Conservation (phyloP, 306 rosid genomes). For the Lathyrus oleraceus region DNA sequence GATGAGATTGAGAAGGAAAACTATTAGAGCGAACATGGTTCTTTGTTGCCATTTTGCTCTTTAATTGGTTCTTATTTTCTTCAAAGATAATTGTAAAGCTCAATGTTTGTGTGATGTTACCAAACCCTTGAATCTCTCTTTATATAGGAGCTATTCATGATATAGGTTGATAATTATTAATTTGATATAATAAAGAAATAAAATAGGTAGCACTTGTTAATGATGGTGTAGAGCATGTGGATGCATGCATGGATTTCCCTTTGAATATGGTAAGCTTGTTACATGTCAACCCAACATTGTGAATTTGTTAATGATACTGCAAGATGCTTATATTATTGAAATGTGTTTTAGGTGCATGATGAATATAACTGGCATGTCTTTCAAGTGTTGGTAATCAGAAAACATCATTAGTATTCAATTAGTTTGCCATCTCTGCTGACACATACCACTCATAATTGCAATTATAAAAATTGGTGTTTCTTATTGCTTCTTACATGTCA, state of each 20-base stretch:
- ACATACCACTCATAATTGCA: constrained; percentile 36
- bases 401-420: constrained; percentile 37
- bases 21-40: constrained; percentile 60
- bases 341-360: constrained; percentile 9
- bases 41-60: constrained; percentile 50
- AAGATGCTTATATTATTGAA: neutral
- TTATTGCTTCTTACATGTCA: too few relatives aligned
- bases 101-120: constrained; percentile 24
- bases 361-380: constrained; percentile 35
- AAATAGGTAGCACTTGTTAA: neutral
- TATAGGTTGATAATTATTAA: neutral
- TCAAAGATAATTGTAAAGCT: neutral
- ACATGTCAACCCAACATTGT: constrained; percentile 38
- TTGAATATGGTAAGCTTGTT: constrained; percentile 42
- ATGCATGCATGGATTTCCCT: constrained; percentile 34
- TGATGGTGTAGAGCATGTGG: constrained; percentile 46
- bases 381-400: constrained; percentile 23
- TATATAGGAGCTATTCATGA: constrained; percentile 27
- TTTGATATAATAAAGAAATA: neutral
- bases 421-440: constrained; percentile 46
- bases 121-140: constrained; percentile 18
- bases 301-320: neutral
- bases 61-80: neutral
- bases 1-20: constrained; percentile 73
- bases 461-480: constrained; percentile 4